phyloP scores from a whole-genome alignment of 257 asterid species.

The Catharanthus roseus region DNA sequence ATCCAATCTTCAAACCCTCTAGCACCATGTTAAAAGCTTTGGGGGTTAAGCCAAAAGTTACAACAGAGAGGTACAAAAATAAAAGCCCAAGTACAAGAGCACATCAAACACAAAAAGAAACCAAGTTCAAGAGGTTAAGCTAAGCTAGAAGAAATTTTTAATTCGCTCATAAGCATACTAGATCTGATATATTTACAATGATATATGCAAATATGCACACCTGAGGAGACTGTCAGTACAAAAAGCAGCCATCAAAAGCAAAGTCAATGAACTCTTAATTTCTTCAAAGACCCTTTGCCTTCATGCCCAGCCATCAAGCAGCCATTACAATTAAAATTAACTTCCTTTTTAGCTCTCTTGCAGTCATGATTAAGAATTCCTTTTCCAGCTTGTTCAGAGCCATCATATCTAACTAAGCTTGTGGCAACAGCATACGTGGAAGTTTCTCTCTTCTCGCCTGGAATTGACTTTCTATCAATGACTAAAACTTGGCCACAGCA shows the following conservation, averaged over 20 bases:
- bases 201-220: not conserved
- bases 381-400: constrained; percentile 5
- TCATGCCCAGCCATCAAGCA: not conserved
- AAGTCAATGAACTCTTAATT: constrained; percentile 19
- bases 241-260: not conserved
- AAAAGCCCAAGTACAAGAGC: not conserved
- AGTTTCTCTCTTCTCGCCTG: constrained; percentile 18
- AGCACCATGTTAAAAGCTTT: no score
- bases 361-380: not conserved
- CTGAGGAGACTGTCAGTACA: not conserved
- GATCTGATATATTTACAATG: not conserved
- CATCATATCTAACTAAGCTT: constrained; percentile 16
- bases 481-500: constrained; percentile 21
- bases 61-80: no score
- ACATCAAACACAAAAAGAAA: no score
- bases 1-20: no score
- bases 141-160: no score
- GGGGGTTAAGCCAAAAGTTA: no score
- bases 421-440: constrained; percentile 21
- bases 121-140: no score
- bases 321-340: no score
- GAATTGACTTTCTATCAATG: constrained; percentile 16
- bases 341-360: constrained; percentile 5
- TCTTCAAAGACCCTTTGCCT: constrained; percentile 16
- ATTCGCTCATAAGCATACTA: not conserved